Conservation (phyloP, 2,329 filamentous ascomycete species). For the Calonectria henricotiae region DNA sequence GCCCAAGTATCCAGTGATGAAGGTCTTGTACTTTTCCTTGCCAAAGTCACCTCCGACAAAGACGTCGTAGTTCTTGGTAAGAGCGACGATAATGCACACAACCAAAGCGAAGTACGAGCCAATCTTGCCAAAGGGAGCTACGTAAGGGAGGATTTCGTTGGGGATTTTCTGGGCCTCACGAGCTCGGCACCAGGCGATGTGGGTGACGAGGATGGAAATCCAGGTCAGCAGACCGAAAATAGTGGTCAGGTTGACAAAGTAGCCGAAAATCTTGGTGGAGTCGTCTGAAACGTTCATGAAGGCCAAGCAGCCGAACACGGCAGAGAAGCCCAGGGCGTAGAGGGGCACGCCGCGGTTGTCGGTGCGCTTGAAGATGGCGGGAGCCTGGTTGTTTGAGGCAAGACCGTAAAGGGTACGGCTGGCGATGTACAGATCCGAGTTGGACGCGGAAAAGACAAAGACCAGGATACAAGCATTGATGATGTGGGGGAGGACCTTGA, state of each 20-base stretch:
- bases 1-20: slow-evolving; percentile 84
- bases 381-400: slow-evolving; percentile 80
- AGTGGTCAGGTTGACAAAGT: slow-evolving; percentile 79
- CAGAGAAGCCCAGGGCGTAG: slow-evolving; percentile 74
- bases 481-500: slow-evolving; percentile 76
- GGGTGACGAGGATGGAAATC: slow-evolving; percentile 79
- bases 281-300: slow-evolving; percentile 77
- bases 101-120: slow-evolving; percentile 79
- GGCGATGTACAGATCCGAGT: slow-evolving; percentile 85
- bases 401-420: slow-evolving; percentile 82
- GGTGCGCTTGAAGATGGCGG: slow-evolving; percentile 80
- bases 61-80: slow-evolving; percentile 88
- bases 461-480: slow-evolving; percentile 83
- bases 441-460: slow-evolving; percentile 84
- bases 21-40: slow-evolving; percentile 81
- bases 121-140: slow-evolving; percentile 79
- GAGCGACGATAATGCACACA: slow-evolving; percentile 80
- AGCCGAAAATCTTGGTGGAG: slow-evolving; percentile 72
- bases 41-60: slow-evolving; percentile 72
- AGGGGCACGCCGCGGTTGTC: slow-evolving; percentile 81
- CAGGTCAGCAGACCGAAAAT: slow-evolving; percentile 79
- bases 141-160: slow-evolving; percentile 73
- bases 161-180: slow-evolving; percentile 74
- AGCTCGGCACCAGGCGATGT: slow-evolving; percentile 78
- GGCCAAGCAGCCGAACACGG: slow-evolving; percentile 77